Evolutionary conservation across 768 basidiomycete species (phyloP), one percentile per base, ranked within the genome.

Genomic region (Asterophora lycoperdoides): DNA sequence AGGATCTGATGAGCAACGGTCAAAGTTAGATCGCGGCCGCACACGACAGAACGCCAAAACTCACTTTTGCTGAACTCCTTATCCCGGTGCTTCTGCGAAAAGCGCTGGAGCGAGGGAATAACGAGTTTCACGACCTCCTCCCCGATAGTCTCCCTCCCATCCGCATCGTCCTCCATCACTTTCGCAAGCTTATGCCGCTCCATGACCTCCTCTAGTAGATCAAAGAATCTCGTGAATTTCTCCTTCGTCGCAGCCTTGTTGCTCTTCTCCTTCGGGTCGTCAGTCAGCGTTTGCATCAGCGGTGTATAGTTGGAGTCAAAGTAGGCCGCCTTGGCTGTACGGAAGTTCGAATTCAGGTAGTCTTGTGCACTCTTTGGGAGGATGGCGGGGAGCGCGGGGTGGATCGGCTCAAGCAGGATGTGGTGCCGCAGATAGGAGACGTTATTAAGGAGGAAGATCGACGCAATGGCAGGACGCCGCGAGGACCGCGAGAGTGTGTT

Each of bases 51-150:
- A 10, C 30, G 45, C 47, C 30, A 30, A 46, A 13, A 70, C 78
- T 59, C 55, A 90, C 90, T 89, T 70, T 86, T 89, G 63, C 88
- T 89, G 56, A 90, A 89, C 55, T 91, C 88, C 63, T 86, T 89
- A 36, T 88, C 89, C 32, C 74, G 75, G 57, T 86, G 81, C 62
- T 83, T 85, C 64, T 86, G 83, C 52, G 77, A 77, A 59, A 92
- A 91, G 48, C 83, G 69, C 64, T 85, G 79, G 53, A 93, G 71
- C 35, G 78, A 78, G 19, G 89, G 88, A 8, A 90, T 76, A 9
- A 91, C 84, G 7, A 91, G 71, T 68, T 82, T 86, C 20, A 84
- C 79, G 7, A 83, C 82, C 61, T 92, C 90, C 19, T 90, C 87
- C 36, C 72, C 77, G 17, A 92, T 65, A 41, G 72, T 73, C 56